Evolutionary conservation across 192 early-diverging fungal genomes (phyloP).

Genomic region (Lunasporangiospora selenospora): DNA sequence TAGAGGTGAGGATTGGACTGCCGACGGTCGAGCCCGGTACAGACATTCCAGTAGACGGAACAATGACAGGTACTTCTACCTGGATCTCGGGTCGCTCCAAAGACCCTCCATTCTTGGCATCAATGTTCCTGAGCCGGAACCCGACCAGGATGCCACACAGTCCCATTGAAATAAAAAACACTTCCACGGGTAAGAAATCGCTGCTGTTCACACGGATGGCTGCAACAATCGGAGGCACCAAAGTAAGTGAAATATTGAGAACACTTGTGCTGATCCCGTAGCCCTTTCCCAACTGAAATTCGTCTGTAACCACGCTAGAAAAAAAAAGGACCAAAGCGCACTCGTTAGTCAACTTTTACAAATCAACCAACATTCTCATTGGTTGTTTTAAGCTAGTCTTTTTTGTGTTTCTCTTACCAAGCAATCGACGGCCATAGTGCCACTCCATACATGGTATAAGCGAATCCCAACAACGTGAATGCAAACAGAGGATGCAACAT

Average conservation of each 20-base stretch:
- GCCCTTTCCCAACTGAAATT: slow-evolving; percentile 68
- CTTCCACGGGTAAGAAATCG: slow-evolving; percentile 40
- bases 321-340: not conserved
- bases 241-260: slow-evolving; percentile 62
- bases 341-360: no score
- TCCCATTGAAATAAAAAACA: slow-evolving; percentile 46
- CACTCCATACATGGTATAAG: slow-evolving; percentile 62
- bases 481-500: slow-evolving; percentile 51
- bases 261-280: slow-evolving; percentile 68
- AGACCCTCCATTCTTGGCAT: slow-evolving; percentile 24
- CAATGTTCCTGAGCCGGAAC: slow-evolving; percentile 19
- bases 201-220: slow-evolving; percentile 49
- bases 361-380: not conserved
- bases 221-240: slow-evolving; percentile 67
- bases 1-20: slow-evolving; percentile 10
- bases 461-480: slow-evolving; percentile 60
- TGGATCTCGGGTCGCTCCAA: slow-evolving; percentile 36
- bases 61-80: slow-evolving; percentile 37
- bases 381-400: not conserved
- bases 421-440: slow-evolving; percentile 74
- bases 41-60: not conserved
- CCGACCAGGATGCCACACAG: slow-evolving; percentile 28
- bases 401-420: slow-evolving; percentile 12
- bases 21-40: not conserved
- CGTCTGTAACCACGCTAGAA: slow-evolving; percentile 53